Conservation (phyloP, 176 grass and related monocot species). For the bread wheat (Triticum aestivum) region IWGSC_CS_RefSeq_v2.1 NC_057799.1:587867004-587867503, state of each 20-base stretch:
- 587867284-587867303: conserved; percentile 25
- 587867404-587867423: neutral
- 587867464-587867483: neutral
- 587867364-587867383: conserved; percentile 37
- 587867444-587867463: neutral
- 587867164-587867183: neutral
- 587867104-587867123: too few species aligned
- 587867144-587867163: neutral
- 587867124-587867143: neutral
- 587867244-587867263: conserved; percentile 13
- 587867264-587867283: conserved; percentile 22
- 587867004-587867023: too few species aligned
- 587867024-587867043: too few species aligned
- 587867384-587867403: conserved; percentile 33
- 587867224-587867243: conserved; percentile 27
- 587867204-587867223: neutral
- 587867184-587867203: neutral
- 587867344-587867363: neutral
- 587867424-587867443: conserved; percentile 7
- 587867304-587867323: conserved; percentile 32
- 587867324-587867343: conserved; percentile 21
- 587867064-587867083: too few species aligned
- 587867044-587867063: too few species aligned
- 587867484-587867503: neutral
- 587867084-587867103: too few species aligned